Conservation (phyloP, 1,284 basidiomycete genomes). For the Cystobasidium sp. region DNA sequence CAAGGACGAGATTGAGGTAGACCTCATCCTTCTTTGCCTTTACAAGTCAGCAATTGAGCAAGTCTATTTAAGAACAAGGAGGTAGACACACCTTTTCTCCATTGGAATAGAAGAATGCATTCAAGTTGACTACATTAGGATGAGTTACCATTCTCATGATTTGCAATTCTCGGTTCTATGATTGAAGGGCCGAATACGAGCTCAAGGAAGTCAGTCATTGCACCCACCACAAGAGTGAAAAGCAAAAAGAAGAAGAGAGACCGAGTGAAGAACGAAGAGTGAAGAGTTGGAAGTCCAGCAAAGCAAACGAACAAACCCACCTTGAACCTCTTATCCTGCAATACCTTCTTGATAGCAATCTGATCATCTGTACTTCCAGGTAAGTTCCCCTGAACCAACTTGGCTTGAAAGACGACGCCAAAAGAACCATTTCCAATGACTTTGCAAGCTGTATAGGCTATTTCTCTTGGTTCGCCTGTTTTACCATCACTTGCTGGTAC, state of each 20-base stretch:
- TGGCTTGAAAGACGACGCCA: conserved; percentile 89
- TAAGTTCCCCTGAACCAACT: conserved; percentile 57
- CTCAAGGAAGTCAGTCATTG: too few species aligned
- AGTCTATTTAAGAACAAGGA: conserved; percentile 4
- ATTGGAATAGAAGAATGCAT: conserved; percentile 98
- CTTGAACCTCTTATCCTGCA: conserved; percentile 99
- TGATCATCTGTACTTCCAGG: conserved; percentile 66
- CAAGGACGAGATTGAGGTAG: conserved; percentile 97
- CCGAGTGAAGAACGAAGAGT: neutral
- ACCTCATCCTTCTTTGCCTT: conserved; percentile 91
- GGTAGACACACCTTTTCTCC: conserved; percentile 83
- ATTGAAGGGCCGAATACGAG: neutral
- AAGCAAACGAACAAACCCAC: conserved; percentile 61
- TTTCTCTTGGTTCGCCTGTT: conserved; percentile 81
- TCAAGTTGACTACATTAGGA: conserved; percentile 97
- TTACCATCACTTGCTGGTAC: conserved; percentile 95
- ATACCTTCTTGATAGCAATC: conserved; percentile 99
- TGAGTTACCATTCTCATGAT: conserved; percentile 98
- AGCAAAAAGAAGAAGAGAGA: too few species aligned
- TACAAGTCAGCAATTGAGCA: neutral
- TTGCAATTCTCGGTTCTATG: conserved; percentile 96
- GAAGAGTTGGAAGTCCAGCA: neutral
- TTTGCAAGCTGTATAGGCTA: conserved; percentile 96
- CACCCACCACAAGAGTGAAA: too few species aligned
- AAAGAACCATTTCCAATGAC: conserved; percentile 98